phyloP scores from a whole-genome alignment of 192 early-diverging fungal genomes.

The Spizellomyces sp. region DNA sequence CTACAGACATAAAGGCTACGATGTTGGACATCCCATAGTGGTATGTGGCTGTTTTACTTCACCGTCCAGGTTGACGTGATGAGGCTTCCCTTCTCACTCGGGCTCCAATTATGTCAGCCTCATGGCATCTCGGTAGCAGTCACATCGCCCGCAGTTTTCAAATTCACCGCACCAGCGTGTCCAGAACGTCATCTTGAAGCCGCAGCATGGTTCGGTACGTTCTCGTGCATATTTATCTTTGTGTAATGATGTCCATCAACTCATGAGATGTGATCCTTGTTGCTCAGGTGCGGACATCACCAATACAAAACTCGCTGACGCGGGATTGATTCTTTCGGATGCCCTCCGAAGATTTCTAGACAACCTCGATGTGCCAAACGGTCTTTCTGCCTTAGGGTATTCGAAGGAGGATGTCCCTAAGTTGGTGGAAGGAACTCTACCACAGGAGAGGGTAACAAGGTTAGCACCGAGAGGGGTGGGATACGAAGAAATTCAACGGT shows the following conservation, averaged over 20 bases:
- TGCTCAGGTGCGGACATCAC: conserved; percentile 59
- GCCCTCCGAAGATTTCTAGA: conserved; percentile 76
- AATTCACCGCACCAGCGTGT: conserved; percentile 75
- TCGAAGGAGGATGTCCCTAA: conserved; percentile 65
- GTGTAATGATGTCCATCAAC: neutral
- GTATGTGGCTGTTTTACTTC: conserved; percentile 39
- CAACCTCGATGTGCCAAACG: conserved; percentile 78
- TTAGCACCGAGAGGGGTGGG: conserved; percentile 73
- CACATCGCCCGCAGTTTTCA: conserved; percentile 88
- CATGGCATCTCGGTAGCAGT: conserved; percentile 86
- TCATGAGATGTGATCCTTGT: neutral
- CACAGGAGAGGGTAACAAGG: conserved; percentile 89
- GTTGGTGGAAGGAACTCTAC: conserved; percentile 83
- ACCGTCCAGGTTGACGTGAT: conserved; percentile 9
- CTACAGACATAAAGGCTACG: conserved; percentile 82
- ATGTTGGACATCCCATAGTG: conserved; percentile 73
- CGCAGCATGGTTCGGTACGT: conserved; percentile 61
- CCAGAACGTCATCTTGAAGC: conserved; percentile 87
- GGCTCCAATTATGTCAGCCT: conserved; percentile 21
- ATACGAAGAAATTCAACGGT: conserved; percentile 60
- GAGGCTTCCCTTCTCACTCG: neutral
- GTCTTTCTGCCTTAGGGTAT: conserved; percentile 78
- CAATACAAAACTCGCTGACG: conserved; percentile 66
- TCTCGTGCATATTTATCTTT: conserved; percentile 24
- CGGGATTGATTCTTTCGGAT: conserved; percentile 76